Evolutionary conservation across 495 filamentous ascomycete genomes (phyloP), one percentile per base, ranked within the genome.

Genomic region (Penicillium nucicola): DNA sequence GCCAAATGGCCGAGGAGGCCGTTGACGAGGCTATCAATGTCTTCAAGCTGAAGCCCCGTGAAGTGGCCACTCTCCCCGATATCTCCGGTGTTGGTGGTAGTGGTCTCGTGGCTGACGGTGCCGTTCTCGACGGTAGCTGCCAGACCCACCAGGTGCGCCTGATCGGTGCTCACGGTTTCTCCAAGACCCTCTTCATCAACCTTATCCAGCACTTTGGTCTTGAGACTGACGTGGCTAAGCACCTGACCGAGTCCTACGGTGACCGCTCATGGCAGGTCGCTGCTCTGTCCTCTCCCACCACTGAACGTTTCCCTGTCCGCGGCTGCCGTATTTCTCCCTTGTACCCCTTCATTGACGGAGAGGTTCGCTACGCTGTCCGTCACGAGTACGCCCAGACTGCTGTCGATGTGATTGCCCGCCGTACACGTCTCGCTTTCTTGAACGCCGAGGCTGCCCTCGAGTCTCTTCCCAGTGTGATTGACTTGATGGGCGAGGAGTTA

Each of bases 1-100:
- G 93, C 28, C 91, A 98, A 65, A 98, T 98, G 93, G 90, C 93
- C 31, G 92, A 98, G 72, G 92, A 98, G 66, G 85, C 88, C 45
- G 93, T 98, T 25, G 92, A 98, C 59, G 87, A 91, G 54, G 92
- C 92, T 14, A 79, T 98, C 64, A 76, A 79, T 30, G 71, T 77
- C 18, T 98, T 96, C 69, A 71, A 77, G 32, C 83, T 97, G n/a
- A 74, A 79, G 42, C 71, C 88, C 5, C 71, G 70, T 23, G 77
- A 84, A 22, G 57, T 88, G 34, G 45, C 60, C 12, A 66, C 84
- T 47, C 79, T 83, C 8, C 90, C 90, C 1, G 80, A 83, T 51
- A 82, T 97, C 55, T 86, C 81, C 62, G 92, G 92, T 53, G 87
- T 87, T 19, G 87, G 89, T 54, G 71, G 71, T 35, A 70, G 69